Percentiles rank a stretch among this genome's conserved stretches.
Conservation (phyloP, 2,329 filamentous ascomycete species). For the Hortaea werneckii region DNA sequence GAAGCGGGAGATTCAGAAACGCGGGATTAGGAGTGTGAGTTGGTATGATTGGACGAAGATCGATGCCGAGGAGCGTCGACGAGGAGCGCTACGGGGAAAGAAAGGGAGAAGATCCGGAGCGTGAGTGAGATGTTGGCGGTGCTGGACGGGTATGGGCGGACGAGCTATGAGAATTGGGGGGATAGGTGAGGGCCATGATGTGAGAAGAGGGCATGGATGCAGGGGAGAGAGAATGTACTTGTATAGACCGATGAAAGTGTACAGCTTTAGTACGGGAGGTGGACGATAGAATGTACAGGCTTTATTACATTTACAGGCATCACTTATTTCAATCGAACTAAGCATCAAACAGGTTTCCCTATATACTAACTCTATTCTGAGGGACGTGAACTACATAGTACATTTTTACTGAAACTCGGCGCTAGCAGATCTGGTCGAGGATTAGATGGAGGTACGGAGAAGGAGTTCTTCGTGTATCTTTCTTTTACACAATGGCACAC, state of each 20-base stretch:
- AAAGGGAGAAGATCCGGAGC: constrained; percentile 57
- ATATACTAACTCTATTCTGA: no score
- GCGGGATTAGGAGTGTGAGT: constrained; percentile 53
- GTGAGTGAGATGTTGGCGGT: constrained; percentile 49
- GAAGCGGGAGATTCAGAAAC: constrained; percentile 45
- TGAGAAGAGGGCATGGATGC: not conserved
- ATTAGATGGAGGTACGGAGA: no score
- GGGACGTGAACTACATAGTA: no score
- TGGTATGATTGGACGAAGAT: constrained; percentile 87
- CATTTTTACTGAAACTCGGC: no score
- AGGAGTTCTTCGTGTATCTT: no score
- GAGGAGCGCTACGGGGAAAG: constrained; percentile 62
- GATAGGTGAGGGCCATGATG: not conserved
- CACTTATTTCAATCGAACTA: not conserved
- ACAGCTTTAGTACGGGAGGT: not conserved
- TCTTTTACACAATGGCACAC: no score
- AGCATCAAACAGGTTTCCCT: no score
- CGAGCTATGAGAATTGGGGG: not conserved
- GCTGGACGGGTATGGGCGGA: constrained; percentile 21
- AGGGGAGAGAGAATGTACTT: not conserved
- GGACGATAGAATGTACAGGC: not conserved
- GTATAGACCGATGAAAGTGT: not conserved
- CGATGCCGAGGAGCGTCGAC: constrained; percentile 62
- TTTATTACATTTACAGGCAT: not conserved
- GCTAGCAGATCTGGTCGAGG: no score